phyloP scores from a whole-genome alignment of 1,139 yeast genomes.

The Candida glucosophila region DNA sequence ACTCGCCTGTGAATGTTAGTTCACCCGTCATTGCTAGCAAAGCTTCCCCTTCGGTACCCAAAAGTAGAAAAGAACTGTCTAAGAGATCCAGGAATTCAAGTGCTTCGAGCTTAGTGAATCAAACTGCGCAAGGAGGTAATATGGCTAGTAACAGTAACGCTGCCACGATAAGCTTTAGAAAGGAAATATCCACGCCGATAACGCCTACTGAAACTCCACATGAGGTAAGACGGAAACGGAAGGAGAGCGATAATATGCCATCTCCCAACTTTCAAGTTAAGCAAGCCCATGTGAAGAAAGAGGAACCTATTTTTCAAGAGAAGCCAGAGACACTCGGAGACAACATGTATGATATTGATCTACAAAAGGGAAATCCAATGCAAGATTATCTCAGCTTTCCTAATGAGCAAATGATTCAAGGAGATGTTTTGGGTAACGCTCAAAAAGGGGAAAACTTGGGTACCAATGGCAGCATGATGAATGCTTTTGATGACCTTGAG shows the following conservation, averaged over 20 bases:
- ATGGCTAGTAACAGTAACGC: conserved; percentile 6
- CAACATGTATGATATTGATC: conserved; percentile 7
- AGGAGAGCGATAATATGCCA: conserved; percentile 15
- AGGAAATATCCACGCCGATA: conserved; percentile 33
- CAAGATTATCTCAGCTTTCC: conserved; percentile 26
- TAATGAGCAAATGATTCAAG: conserved; percentile 27
- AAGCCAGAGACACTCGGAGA: background rate
- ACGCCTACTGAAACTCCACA: conserved; percentile 36
- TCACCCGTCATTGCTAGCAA: conserved; percentile 29
- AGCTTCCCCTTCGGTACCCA: too few relatives aligned
- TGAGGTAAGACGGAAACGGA: conserved; percentile 16
- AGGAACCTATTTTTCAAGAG: conserved; percentile 11
- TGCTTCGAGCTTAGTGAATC: conserved; percentile 8
- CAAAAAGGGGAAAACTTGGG: background rate
- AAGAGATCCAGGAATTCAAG: conserved; percentile 28
- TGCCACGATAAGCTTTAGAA: conserved; percentile 17
- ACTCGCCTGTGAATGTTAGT: conserved; percentile 19
- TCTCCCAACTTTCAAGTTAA: conserved; percentile 25
- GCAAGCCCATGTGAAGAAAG: conserved; percentile 14
- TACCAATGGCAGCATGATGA: conserved; percentile 6
- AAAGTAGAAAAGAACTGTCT: conserved; percentile 22
- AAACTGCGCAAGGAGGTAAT: conserved; percentile 6
- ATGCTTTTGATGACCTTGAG: conserved; percentile 38
- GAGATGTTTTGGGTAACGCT: conserved; percentile 19
- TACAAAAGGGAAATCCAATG: conserved; percentile 9